These are phyloP conservation scores for Choanephora cucurbitarum DNA, from an alignment of 371 early-diverging fungal genomes.

Conservation along the genomic window DNA sequence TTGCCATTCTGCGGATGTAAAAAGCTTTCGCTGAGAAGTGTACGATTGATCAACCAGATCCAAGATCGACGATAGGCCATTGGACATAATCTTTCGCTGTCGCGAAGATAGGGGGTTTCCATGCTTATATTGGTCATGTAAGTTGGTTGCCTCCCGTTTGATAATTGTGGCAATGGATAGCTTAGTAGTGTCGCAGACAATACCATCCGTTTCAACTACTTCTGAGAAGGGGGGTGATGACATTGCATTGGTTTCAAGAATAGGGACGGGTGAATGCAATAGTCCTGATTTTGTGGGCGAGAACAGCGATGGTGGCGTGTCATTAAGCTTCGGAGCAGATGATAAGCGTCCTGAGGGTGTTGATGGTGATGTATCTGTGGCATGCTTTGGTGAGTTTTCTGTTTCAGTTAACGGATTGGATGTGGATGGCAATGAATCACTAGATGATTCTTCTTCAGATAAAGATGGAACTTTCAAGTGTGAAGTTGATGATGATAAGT, in stretches of 20 bases:
- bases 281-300: constrained; percentile 11
- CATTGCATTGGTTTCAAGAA: constrained; percentile 9
- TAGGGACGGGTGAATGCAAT: constrained; percentile 12
- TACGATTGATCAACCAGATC: constrained; percentile 11
- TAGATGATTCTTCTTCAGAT: constrained; percentile 15
- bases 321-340: constrained; percentile 11
- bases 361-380: constrained; percentile 14
- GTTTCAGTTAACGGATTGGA: constrained; percentile 15
- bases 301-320: constrained; percentile 12
- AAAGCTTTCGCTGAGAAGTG: constrained; percentile 5
- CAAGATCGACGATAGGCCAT: constrained; percentile 11
- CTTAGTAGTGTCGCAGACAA: constrained; percentile 11
- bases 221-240: constrained; percentile 9
- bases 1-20: background rate
- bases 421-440: constrained; percentile 13
- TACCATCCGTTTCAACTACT: constrained; percentile 10
- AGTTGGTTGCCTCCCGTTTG: constrained; percentile 6
- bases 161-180: constrained; percentile 12
- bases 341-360: constrained; percentile 13
- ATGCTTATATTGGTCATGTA: constrained; percentile 11
- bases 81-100: constrained; percentile 12
- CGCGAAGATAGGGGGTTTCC: constrained; percentile 9
- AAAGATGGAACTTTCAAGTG: constrained; percentile 13
- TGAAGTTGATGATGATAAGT: constrained; percentile 13
- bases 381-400: constrained; percentile 15